Base-by-base conservation (phyloP, 306 rosid species). In the Prunus fruticosa region DNA sequence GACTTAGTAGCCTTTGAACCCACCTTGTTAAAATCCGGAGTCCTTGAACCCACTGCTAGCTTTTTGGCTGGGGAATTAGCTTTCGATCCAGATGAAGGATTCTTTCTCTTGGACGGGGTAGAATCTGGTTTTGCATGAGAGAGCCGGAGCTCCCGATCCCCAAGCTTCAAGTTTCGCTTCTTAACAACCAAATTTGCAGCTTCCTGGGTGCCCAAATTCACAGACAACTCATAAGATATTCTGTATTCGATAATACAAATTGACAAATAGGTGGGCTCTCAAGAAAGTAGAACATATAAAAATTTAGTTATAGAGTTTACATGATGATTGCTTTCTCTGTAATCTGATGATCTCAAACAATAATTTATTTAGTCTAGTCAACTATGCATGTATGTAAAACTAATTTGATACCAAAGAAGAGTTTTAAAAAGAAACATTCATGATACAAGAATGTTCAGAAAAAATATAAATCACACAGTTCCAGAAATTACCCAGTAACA, bases 141-240 rank as follows among this genome's bases (percentile, higher is more conserved):
- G 16, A 92, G 74, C 76, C 98, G 86, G 79, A 95, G 71, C 41
- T 86, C 87, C 56, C 98, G 84, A 69, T 88, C 93, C 54, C 91
- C 91, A 58, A 92, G 87, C 90, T 88, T 88, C 87, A 89, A 74
- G 56, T 80, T 82, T 65, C 93, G 90, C 71, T 79, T 95, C 85
- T 64, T 87, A 52, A 78, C 76, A 13, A 85, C 88, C 23, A 74
- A 69, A 70, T 80, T 85, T 58, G 93, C 97, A 73, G 97, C 97
- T 82, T 92, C 97, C 97, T 95, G 90, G 77, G 76, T 11, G 66
- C 46, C 38, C 67, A 60, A 49, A 52, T 45, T 43, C n/a, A n/a
- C n/a, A 23, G 13, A 72, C 9, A 74, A 27, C 47, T 74, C 77
- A 64, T 46, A 11, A 61, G 23, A 23, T 28, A 43, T 50, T 32